Base-by-base conservation (phyloP, 2,329 filamentous ascomycete species). In the Grosmannia clavigera region DNA sequence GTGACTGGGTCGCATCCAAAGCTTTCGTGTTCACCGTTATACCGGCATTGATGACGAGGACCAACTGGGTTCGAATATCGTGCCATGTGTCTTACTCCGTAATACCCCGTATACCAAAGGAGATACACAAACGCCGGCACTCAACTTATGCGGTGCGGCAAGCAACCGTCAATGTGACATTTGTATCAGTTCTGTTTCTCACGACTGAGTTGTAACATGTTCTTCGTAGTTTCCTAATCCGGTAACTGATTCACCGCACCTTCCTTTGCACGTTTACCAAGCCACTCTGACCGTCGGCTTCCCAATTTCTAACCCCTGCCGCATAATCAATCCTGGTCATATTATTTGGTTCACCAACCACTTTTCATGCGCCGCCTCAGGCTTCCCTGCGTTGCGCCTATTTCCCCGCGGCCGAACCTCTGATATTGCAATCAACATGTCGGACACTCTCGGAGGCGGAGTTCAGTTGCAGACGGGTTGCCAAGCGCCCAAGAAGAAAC, bases 401-500 rank as follows among this genome's bases (percentile, higher is more conserved):
- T n/a, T n/a, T 46, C 19, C 43, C 1, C 6, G 10, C 43, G 22
- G 19, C 3, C 27, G 11, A 51, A 5, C 12, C 5, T 11, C 9
- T 27, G 22, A 51, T 12, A 31, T 14, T 25, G 29, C 14, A 25
- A 5, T 25, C 22, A 43, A 11, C 19, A 56, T 54, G 38, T 3
- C 16, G 4, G 50, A 29, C 5, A 16, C 7, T 5, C 11, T 58
- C 12, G 35, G 16, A 5, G 51, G 46, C 3, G 10, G 29, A 11
- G 55, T 58, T 4, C 59, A 55, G 14, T 12, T 64, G 35, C 58
- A 62, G 43, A 43, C 46, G 7, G 56, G 58, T 11, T 40, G 38
- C 0, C 31, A 57, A 33, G 38, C 29, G 14, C 35, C 43, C 54
- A 74, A 73, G 65, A 75, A 73, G 65, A 76, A 75, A 65, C 77